Conservation (phyloP, 225 moss, liverwort and hornwort genomes). For the Pseudisothecium myosuroides region DNA sequence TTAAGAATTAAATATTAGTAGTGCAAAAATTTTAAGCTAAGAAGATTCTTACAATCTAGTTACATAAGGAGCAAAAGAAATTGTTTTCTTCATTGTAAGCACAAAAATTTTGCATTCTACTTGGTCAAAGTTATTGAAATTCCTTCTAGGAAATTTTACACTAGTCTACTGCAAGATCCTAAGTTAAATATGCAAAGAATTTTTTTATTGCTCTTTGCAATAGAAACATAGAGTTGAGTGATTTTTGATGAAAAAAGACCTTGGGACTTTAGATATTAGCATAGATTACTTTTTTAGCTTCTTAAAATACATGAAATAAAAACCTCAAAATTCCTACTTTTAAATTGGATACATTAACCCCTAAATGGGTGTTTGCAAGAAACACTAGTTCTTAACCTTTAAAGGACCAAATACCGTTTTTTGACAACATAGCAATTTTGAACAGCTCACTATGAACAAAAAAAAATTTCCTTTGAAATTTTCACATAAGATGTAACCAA, state of each 20-base stretch:
- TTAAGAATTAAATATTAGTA: fast-evolving
- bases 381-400: too few relatives aligned
- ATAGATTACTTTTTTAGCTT: neutral
- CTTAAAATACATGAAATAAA: neutral
- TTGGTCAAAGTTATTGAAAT: too few relatives aligned
- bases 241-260: neutral
- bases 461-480: too few relatives aligned
- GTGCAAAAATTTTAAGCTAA: neutral
- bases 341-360: neutral
- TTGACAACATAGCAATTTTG: too few relatives aligned
- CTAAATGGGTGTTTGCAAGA: too few relatives aligned
- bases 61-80: fast-evolving
- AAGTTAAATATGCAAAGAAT: too few relatives aligned
- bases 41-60: neutral
- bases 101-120: too few relatives aligned
- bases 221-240: neutral
- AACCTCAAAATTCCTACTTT: neutral
- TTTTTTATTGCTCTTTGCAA: neutral
- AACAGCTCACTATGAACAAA: too few relatives aligned
- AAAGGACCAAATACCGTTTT: too few relatives aligned
- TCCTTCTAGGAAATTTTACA: too few relatives aligned
- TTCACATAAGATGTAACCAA: too few relatives aligned
- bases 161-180: neutral
- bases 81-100: too few relatives aligned
- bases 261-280: fast-evolving